Evolutionary conservation across 768 basidiomycete genomes (phyloP).

Genomic region (Rhodosporidiobolus sp.): DNA sequence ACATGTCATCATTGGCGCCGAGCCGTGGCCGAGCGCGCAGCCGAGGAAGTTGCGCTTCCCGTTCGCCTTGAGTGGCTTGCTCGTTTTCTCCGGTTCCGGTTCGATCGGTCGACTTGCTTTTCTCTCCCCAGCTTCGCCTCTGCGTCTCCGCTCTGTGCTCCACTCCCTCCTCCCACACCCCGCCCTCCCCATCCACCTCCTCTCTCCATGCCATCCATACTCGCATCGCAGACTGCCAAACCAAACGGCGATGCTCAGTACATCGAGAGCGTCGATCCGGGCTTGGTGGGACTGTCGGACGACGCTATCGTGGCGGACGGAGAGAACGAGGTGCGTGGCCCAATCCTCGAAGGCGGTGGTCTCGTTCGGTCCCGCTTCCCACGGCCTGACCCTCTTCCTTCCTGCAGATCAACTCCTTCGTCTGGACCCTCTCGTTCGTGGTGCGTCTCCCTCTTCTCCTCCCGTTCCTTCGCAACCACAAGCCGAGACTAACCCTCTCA

Average conservation of each 20-base stretch:
- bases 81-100: too few species aligned
- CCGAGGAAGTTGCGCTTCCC: too few species aligned
- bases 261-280: conserved; percentile 2
- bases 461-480: not conserved
- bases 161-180: too few species aligned
- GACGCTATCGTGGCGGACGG: conserved; percentile 6
- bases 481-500: too few species aligned
- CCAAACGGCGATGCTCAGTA: not conserved
- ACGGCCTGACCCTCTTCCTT: too few species aligned
- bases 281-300: not conserved
- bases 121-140: too few species aligned
- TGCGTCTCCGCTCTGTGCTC: not conserved
- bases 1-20: too few species aligned
- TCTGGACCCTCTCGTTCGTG: not conserved
- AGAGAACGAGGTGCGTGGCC: not conserved
- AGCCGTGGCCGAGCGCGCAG: too few species aligned
- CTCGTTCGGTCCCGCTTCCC: not conserved
- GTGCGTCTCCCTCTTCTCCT: not conserved
- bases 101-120: too few species aligned
- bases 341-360: too few species aligned
- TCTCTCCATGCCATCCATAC: not conserved
- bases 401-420: conserved; percentile 1
- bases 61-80: too few species aligned
- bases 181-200: not conserved
- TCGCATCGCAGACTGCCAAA: not conserved